phyloP scores from a whole-genome alignment of 2,329 filamentous ascomycete species.

The Helminthosporium solani region DNA sequence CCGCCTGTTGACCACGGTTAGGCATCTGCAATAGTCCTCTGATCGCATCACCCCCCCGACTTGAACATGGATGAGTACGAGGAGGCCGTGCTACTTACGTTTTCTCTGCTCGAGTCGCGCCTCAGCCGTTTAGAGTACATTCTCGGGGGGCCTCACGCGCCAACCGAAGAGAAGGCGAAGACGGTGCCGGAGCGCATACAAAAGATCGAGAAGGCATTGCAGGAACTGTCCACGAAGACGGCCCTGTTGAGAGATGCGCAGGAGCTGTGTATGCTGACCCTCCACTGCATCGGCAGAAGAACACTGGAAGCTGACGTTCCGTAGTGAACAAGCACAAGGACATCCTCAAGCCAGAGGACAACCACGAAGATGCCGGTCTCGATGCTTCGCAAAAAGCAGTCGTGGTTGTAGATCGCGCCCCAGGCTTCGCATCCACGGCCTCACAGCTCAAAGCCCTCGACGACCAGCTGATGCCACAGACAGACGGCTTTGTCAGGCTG shows the following conservation, averaged over 20 bases:
- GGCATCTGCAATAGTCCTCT: too few species aligned
- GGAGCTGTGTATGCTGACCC: conserved; percentile 34
- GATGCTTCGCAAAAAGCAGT: conserved; percentile 29
- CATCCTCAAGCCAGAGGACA: conserved; percentile 31
- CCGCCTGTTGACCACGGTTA: conserved; percentile 10
- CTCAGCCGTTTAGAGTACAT: conserved; percentile 48
- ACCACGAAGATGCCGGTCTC: conserved; percentile 23
- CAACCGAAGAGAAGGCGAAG: conserved; percentile 23
- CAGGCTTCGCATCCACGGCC: conserved; percentile 44
- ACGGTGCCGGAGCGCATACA: conserved; percentile 39
- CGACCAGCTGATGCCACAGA: conserved; percentile 46
- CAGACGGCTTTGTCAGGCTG: conserved; percentile 53
- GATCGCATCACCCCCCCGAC: conserved; percentile 10
- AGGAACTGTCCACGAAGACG: conserved; percentile 44
- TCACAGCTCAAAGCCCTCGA: conserved; percentile 48
- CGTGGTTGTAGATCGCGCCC: conserved; percentile 48
- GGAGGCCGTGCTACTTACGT: conserved; percentile 44
- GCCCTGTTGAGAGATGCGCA: conserved; percentile 43
- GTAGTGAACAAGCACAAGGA: conserved; percentile 45
- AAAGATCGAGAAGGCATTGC: conserved; percentile 39
- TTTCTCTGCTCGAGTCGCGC: conserved; percentile 48
- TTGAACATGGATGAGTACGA: conserved; percentile 41
- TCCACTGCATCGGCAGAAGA: background rate
- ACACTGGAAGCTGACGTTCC: conserved; percentile 18
- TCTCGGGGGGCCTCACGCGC: conserved; percentile 37